phyloP scores from a whole-genome alignment of 2,329 filamentous ascomycete species.

The Ophiosphaerella korrae region DNA sequence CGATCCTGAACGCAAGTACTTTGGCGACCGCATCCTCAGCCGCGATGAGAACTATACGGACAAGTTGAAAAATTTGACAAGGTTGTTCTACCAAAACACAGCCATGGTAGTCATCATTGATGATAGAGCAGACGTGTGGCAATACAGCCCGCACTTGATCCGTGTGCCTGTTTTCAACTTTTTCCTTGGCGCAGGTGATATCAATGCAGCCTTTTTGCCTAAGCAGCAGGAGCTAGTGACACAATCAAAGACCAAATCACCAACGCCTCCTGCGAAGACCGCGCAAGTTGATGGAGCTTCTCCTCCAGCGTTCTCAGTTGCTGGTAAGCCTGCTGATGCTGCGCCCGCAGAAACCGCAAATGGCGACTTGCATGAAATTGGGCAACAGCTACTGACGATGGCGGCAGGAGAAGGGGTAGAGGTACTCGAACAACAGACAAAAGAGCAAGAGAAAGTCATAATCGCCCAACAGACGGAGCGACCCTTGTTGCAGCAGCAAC shows the following conservation, averaged over 20 bases:
- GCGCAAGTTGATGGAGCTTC: constrained; percentile 19
- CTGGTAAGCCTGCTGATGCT: constrained; percentile 28
- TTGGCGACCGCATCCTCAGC: constrained; percentile 93
- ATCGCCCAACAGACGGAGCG: constrained; percentile 88
- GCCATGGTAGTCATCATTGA: constrained; percentile 99
- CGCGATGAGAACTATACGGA: constrained; percentile 96
- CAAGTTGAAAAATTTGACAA: constrained; percentile 84
- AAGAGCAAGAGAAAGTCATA: constrained; percentile 85
- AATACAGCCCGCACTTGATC: constrained; percentile 89
- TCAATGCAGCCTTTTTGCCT: constrained; percentile 95
- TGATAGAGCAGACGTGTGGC: constrained; percentile 95
- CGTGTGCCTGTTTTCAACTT: constrained; percentile 97
- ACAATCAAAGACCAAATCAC: constrained; percentile 25
- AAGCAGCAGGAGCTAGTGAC: constrained; percentile 61
- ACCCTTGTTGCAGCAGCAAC: constrained; percentile 89
- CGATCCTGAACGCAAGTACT: constrained; percentile 85
- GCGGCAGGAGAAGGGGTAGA: constrained; percentile 70
- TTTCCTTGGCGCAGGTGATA: constrained; percentile 96
- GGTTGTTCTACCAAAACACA: constrained; percentile 93
- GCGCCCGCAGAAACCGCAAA: constrained; percentile 34
- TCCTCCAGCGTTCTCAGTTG: constrained; percentile 19
- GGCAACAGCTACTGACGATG: constrained; percentile 77
- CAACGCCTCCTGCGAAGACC: constrained; percentile 19
- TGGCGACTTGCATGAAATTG: constrained; percentile 64
- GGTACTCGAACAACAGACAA: constrained; percentile 74